A percentile compares a stretch with the other conserved stretches of the same genome.
Evolutionary conservation across 2,329 filamentous ascomycete species (phyloP).

Genomic region (Incumbomyces delicatus): DNA sequence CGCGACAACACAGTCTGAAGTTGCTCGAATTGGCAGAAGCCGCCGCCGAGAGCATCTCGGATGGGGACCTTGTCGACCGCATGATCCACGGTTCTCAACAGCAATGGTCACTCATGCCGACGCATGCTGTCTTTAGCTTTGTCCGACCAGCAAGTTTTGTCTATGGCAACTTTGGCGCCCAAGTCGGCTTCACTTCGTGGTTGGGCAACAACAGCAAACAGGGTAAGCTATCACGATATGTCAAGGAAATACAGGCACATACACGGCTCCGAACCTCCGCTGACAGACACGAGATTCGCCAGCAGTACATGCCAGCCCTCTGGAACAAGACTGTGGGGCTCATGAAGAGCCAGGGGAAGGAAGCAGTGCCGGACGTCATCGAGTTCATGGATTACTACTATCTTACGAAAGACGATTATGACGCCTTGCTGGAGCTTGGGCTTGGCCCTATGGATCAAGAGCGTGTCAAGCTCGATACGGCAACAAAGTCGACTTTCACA

Average conservation of each 20-base stretch:
- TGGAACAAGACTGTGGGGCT: constrained; percentile 72
- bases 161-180: constrained; percentile 62
- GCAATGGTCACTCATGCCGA: constrained; percentile 96
- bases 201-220: constrained; percentile 89
- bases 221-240: constrained; percentile 63
- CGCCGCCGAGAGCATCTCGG: constrained; percentile 91
- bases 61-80: constrained; percentile 87
- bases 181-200: constrained; percentile 77
- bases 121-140: constrained; percentile 90
- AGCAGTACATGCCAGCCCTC: constrained; percentile 83
- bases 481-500: constrained; percentile 84
- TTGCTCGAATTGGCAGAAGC: constrained; percentile 76
- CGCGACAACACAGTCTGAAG: constrained; percentile 65
- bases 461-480: constrained; percentile 65
- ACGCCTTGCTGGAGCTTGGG: constrained; percentile 82
- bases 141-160: constrained; percentile 83
- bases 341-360: constrained; percentile 69
- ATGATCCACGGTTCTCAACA: constrained; percentile 99
- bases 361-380: constrained; percentile 72
- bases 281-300: constrained; percentile 84
- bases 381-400: constrained; percentile 96
- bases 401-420: constrained; percentile 88
- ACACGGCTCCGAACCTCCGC: constrained; percentile 88
- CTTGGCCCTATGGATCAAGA: constrained; percentile 74
- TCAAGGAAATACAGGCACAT: constrained; percentile 93